Conservation (phyloP, 2,329 filamentous ascomycete species). For the Fusarium sp. region DNA sequence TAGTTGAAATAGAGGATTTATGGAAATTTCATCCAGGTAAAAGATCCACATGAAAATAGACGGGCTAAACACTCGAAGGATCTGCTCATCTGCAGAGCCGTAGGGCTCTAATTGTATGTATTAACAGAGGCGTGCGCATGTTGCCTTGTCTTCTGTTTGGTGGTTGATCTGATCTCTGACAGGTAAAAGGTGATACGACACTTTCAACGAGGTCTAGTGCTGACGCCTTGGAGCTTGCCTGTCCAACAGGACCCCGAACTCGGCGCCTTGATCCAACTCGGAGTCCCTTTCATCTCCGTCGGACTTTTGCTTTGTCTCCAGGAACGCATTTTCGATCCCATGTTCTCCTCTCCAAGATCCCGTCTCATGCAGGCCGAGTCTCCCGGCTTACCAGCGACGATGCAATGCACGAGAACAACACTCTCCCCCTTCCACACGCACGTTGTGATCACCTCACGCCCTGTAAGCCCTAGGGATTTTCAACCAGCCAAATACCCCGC, state of each 20-base stretch:
- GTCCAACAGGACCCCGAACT: not conserved
- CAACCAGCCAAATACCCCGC: slow-evolving; percentile 30
- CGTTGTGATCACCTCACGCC: slow-evolving; percentile 27
- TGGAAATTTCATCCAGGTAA: not conserved
- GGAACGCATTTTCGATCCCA: slow-evolving; percentile 17
- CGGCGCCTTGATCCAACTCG: not conserved
- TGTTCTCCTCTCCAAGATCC: slow-evolving; percentile 31
- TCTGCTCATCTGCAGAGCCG: slow-evolving; percentile 4
- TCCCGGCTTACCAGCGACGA: slow-evolving; percentile 22
- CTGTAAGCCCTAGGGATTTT: slow-evolving; percentile 45
- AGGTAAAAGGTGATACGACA: slow-evolving; percentile 1
- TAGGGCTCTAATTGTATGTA: slow-evolving; percentile 5
- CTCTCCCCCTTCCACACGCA: slow-evolving; percentile 4
- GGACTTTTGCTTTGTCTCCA: slow-evolving; percentile 20
- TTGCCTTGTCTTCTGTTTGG: not conserved
- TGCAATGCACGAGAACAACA: slow-evolving; percentile 14
- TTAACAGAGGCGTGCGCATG: slow-evolving; percentile 1
- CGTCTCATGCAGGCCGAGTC: slow-evolving; percentile 24
- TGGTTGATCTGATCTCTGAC: slow-evolving; percentile 15
- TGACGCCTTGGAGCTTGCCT: slow-evolving; percentile 9
- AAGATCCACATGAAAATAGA: slow-evolving; percentile 10
- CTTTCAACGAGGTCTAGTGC: slow-evolving; percentile 28
- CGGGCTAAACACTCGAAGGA: not conserved
- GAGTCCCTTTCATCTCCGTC: slow-evolving; percentile 4
- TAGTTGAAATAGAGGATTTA: not conserved